Percentiles rank a stretch among this genome's conserved stretches.
phyloP scores from a whole-genome alignment of 148 eudicot species.

The Amaranthus palmeri region DNA sequence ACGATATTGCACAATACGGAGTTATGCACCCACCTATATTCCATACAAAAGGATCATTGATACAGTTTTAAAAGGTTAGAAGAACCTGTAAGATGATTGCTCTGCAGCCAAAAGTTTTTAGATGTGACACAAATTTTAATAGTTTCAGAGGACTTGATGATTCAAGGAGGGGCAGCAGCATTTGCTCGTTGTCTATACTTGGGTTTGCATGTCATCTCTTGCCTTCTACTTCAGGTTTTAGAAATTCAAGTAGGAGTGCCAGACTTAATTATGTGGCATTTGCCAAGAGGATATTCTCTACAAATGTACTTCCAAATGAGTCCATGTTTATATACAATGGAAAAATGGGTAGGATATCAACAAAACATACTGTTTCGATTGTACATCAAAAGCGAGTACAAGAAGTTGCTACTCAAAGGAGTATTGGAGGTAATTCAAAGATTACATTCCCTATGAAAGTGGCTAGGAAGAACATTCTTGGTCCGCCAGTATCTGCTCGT shows the following conservation, averaged over 20 bases:
- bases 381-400: slow-evolving; percentile 34
- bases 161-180: slow-evolving; percentile 24
- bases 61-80: slow-evolving; percentile 33
- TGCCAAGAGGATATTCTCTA: slow-evolving; percentile 47
- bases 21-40: slow-evolving; percentile 19
- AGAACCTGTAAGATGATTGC: slow-evolving; percentile 25
- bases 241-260: slow-evolving; percentile 27
- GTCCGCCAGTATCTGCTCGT: slow-evolving; percentile 25
- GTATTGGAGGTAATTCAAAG: slow-evolving; percentile 20
- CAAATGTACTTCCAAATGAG: slow-evolving; percentile 17
- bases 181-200: slow-evolving; percentile 26
- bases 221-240: slow-evolving; percentile 27
- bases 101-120: slow-evolving; percentile 30
- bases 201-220: slow-evolving; percentile 26
- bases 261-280: slow-evolving; percentile 25
- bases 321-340: slow-evolving; percentile 27
- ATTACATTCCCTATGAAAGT: slow-evolving; percentile 14
- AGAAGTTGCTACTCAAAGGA: slow-evolving; percentile 28
- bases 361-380: slow-evolving; percentile 22
- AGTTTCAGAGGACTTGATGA: slow-evolving; percentile 28
- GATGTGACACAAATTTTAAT: slow-evolving; percentile 22
- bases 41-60: slow-evolving; percentile 34
- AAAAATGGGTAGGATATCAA: slow-evolving; percentile 14
- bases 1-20: slow-evolving; percentile 15
- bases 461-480: slow-evolving; percentile 4